These are phyloP conservation scores for Mortierella sp. DNA, from an alignment of 371 early-diverging fungal genomes.

Conservation along the genomic window DNA sequence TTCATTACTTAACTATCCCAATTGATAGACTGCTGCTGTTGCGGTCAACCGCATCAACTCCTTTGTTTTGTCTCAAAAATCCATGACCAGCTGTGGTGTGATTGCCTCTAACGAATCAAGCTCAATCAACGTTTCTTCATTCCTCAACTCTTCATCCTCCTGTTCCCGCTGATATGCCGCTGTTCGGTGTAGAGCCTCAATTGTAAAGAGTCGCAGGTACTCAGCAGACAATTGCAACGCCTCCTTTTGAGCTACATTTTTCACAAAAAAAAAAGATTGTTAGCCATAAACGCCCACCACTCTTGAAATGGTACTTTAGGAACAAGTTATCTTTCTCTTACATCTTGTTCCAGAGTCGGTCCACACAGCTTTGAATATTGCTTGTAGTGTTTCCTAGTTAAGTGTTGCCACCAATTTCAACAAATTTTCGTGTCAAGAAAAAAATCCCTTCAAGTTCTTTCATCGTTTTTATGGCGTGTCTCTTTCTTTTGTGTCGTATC, in stretches of 20 bases:
- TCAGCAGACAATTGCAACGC: slow-evolving; percentile 58
- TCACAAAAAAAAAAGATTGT: neutral
- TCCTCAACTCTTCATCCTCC: slow-evolving; percentile 43
- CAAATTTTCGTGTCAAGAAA: neutral
- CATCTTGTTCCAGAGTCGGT: slow-evolving; percentile 34
- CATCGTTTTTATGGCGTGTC: neutral
- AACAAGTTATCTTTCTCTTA: slow-evolving; percentile 1
- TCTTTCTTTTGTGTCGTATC: neutral
- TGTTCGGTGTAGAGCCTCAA: slow-evolving; percentile 49
- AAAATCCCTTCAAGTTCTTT: no score
- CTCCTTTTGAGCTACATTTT: slow-evolving; percentile 55
- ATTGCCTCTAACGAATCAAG: slow-evolving; percentile 49
- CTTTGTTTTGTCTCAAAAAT: slow-evolving; percentile 22
- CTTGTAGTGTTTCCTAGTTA: slow-evolving; percentile 44
- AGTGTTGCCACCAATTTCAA: neutral
- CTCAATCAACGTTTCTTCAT: slow-evolving; percentile 39
- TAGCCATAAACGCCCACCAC: neutral
- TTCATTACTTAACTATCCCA: no score
- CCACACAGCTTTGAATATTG: slow-evolving; percentile 46
- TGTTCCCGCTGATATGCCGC: slow-evolving; percentile 52
- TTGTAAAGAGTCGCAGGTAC: slow-evolving; percentile 55
- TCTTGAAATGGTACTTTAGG: neutral
- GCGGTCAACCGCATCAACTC: neutral
- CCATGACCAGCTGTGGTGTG: slow-evolving; percentile 46
- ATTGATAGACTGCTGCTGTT: no score